A percentile compares a stretch with the other conserved stretches of the same genome.
Evolutionary conservation across 768 basidiomycete genomes (phyloP).

Genomic region (Lactarius pseudohatsudake): DNA sequence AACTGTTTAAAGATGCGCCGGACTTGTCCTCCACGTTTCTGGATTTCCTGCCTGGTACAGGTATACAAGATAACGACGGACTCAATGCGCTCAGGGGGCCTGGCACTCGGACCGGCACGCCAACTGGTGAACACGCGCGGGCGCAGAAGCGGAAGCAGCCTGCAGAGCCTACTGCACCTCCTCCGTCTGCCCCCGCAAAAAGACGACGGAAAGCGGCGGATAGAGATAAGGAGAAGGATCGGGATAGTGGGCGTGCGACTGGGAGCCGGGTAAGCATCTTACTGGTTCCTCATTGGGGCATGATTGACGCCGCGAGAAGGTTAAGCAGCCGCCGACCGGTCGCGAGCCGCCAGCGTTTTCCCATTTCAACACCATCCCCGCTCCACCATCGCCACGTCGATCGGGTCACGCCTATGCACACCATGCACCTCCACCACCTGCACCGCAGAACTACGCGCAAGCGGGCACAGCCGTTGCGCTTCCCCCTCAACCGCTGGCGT

Average conservation of each 20-base stretch:
- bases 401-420: constrained; percentile 25
- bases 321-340: constrained; percentile 31
- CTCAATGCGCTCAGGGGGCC: constrained; percentile 26
- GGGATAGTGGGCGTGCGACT: constrained; percentile 26
- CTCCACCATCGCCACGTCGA: constrained; percentile 35
- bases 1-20: constrained; percentile 71
- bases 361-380: constrained; percentile 32
- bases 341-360: constrained; percentile 33
- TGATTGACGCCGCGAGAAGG: constrained; percentile 27
- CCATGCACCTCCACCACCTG: constrained; percentile 23
- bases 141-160: constrained; percentile 39
- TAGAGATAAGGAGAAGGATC: constrained; percentile 41
- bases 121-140: constrained; percentile 41
- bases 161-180: constrained; percentile 19
- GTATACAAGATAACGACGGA: constrained; percentile 12
- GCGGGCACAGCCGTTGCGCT: constrained; percentile 12
- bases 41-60: constrained; percentile 64
- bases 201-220: constrained; percentile 65
- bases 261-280: constrained; percentile 26
- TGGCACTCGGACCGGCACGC: constrained; percentile 28
- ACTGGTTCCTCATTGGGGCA: background rate
- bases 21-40: constrained; percentile 73
- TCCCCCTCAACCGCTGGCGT: constrained; percentile 27
- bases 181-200: constrained; percentile 57
- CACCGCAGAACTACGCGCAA: constrained; percentile 11